Base-by-base conservation (phyloP, 2,329 filamentous ascomycete genomes). In the Aspergillus sp. region DNA sequence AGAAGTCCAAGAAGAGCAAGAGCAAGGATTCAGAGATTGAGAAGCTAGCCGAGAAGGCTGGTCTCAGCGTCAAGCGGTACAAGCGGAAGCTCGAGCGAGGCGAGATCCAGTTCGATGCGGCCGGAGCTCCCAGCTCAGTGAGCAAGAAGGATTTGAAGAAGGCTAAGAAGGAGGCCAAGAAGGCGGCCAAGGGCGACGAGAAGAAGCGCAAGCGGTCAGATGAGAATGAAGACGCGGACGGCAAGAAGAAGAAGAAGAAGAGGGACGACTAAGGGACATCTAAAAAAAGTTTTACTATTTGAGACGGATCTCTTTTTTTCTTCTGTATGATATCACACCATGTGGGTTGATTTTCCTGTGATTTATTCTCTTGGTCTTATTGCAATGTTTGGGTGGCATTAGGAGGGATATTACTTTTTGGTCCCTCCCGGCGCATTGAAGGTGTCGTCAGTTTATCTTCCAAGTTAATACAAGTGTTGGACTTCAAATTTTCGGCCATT, bases 81-180 rank as follows among this genome's bases (percentile, higher is more conserved):
- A 86, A 89, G 80, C 83, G 87, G 73, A 91, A 91, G 82, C 86
- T 86, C 64, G 89, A 90, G 76, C 83, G 87, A 61, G 89, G 89
- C 39, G 88, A 91, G 69, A 88, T 92, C 63, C 80, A 85, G 70
- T 78, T 91, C 63, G 82, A 82, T 65, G 77, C 78, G 12, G 84
- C 89, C 60, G 89, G 89, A 57, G 86, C 82, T 51, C 86, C 89
- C 41, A 81, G 84, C 65, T 80, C 89, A 4, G 75, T 87, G 67
- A 89, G 86, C 80, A 91, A 91, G 82, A 91, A 90, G 79, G 87
- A 90, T 47, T 74, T 88, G 68, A 90, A 90, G 82, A 89, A 89
- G 80, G 77, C 83, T 58, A 86, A 84, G 77, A 89, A 88, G 77
- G 84, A 81, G 61, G 79, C 77, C 41, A 82, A 85, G 70, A 84